These are phyloP conservation scores for Diaporthe nobilis DNA, from an alignment of 2,329 filamentous ascomycete genomes.

Conservation along the genomic window DNA sequence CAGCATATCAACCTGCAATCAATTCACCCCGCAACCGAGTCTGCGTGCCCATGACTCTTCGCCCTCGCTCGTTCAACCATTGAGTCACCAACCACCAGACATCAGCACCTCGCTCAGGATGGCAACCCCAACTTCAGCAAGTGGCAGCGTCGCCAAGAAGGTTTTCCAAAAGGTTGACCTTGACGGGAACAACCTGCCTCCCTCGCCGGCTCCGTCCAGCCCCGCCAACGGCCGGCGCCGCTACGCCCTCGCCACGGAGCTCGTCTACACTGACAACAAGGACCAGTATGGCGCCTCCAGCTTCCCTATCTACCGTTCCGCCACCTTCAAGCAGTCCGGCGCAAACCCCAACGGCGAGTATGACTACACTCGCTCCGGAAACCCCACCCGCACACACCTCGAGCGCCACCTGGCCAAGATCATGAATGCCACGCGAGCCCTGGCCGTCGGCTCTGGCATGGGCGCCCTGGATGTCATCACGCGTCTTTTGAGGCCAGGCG, in stretches of 20 bases:
- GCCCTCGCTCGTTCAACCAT: not conserved
- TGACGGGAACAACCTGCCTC: conserved; percentile 87
- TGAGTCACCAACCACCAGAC: conserved; percentile 28
- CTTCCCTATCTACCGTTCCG: conserved; percentile 97
- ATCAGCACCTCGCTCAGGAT: conserved; percentile 19
- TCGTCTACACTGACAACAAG: conserved; percentile 95
- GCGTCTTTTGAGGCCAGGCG: conserved; percentile 88
- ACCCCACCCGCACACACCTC: conserved; percentile 94
- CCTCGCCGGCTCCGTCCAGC: conserved; percentile 93
- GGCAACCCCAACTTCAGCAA: conserved; percentile 33
- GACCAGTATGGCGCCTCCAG: conserved; percentile 98
- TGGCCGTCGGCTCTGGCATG: conserved; percentile 98
- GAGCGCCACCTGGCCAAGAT: conserved; percentile 98
- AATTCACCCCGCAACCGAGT: conserved; percentile 21
- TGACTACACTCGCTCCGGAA: conserved; percentile 98
- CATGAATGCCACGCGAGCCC: conserved; percentile 92
- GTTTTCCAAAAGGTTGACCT: conserved; percentile 77
- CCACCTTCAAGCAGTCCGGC: conserved; percentile 95
- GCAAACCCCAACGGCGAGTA: conserved; percentile 89
- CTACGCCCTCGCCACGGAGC: conserved; percentile 94
- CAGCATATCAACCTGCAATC: not conserved
- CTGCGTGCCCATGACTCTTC: conserved; percentile 31
- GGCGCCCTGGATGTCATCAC: conserved; percentile 97
- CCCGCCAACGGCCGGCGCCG: conserved; percentile 84
- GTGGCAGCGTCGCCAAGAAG: conserved; percentile 50